Percentiles rank a stretch among this genome's conserved stretches.
Conservation (phyloP, 1,284 basidiomycete species). For the Tilletia walkeri region DNA sequence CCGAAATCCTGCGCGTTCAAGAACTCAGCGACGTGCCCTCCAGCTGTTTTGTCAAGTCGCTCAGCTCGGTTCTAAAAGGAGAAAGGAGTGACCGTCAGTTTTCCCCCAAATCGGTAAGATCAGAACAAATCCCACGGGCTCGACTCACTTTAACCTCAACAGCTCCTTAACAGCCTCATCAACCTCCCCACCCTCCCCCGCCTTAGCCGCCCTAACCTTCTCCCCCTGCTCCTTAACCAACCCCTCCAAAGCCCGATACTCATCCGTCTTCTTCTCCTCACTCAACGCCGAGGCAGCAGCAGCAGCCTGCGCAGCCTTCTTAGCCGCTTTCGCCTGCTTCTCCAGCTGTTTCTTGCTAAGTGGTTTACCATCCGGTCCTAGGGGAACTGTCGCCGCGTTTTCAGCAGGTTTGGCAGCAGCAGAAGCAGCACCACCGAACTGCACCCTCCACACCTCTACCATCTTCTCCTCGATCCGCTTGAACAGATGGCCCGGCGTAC, state of each 20-base stretch:
- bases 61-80: conserved; percentile 20
- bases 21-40: background rate
- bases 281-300: conserved; percentile 16
- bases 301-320: conserved; percentile 38
- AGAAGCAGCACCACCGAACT: conserved; percentile 70
- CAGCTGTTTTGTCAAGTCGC: conserved; percentile 20
- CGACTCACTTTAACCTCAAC: conserved; percentile 32
- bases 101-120: no score
- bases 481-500: conserved; percentile 85
- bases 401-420: conserved; percentile 49
- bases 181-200: conserved; percentile 21
- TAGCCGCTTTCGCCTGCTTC: conserved; percentile 49
- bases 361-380: conserved; percentile 31
- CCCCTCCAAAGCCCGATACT: conserved; percentile 37
- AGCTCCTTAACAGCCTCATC: conserved; percentile 31
- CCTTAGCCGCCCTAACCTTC: conserved; percentile 40
- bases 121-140: no score
- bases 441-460: conserved; percentile 75
- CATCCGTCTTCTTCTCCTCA: conserved; percentile 41
- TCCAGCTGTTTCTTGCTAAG: conserved; percentile 52
- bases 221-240: conserved; percentile 42
- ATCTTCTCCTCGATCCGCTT: conserved; percentile 89
- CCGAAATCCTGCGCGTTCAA: background rate
- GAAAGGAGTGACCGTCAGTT: no score
- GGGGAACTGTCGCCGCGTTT: conserved; percentile 1